Percentiles rank a stretch among this genome's conserved stretches.
Evolutionary conservation across 768 basidiomycete genomes (phyloP).

Genomic region (Russula abietina): DNA sequence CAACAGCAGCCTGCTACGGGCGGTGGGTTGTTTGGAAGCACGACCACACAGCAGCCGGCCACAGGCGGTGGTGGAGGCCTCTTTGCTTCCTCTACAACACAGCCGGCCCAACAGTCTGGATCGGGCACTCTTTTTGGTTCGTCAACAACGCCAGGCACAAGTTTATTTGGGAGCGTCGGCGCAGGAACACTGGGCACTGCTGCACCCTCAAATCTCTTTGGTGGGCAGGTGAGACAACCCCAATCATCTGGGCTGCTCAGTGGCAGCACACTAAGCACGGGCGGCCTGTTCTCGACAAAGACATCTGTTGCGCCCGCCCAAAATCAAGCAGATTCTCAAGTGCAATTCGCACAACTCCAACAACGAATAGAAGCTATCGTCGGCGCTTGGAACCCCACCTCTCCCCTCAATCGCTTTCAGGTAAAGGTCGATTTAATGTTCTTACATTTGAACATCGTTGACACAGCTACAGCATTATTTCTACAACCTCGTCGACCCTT

Average conservation of each 20-base stretch:
- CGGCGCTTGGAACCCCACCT: constrained; percentile 64
- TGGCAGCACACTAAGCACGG: constrained; percentile 22
- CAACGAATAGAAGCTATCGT: constrained; percentile 60
- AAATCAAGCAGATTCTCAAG: constrained; percentile 54
- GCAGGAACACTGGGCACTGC: background rate
- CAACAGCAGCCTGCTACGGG: background rate
- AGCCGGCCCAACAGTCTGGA: constrained; percentile 7
- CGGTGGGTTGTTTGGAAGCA: constrained; percentile 27
- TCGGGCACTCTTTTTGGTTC: constrained; percentile 9
- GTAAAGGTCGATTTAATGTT: constrained; percentile 35
- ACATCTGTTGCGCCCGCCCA: constrained; percentile 35
- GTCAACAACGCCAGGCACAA: background rate
- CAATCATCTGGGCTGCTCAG: constrained; percentile 24
- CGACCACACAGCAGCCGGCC: constrained; percentile 13
- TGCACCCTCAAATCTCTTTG: background rate
- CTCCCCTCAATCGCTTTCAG: constrained; percentile 73
- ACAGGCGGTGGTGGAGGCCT: constrained; percentile 10
- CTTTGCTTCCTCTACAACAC: constrained; percentile 9
- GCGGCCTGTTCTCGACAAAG: constrained; percentile 26
- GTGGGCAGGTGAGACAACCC: constrained; percentile 18
- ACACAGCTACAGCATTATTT: constrained; percentile 58
- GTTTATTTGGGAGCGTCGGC: background rate
- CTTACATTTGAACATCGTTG: background rate
- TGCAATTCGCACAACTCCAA: constrained; percentile 47
- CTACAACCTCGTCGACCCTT: constrained; percentile 77